phyloP scores from a whole-genome alignment of 2,329 filamentous ascomycete genomes.

The Cladorrhinum sp. region DNA sequence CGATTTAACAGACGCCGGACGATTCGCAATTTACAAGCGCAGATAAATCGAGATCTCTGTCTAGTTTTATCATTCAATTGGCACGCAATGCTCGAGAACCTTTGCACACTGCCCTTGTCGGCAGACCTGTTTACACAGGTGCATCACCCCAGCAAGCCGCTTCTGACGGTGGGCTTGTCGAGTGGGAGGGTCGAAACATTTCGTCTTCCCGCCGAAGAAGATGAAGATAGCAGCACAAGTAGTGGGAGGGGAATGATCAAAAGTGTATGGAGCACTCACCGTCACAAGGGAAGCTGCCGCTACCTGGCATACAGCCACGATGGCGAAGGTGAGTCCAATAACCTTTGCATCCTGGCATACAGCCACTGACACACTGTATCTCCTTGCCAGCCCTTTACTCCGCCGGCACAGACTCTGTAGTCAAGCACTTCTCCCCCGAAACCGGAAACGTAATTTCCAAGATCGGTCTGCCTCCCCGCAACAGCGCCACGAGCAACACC shows the following conservation, averaged over 20 bases:
- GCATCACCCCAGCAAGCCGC: constrained; percentile 77
- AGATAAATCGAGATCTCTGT: constrained; percentile 8
- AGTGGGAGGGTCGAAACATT: constrained; percentile 84
- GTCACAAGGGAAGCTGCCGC: constrained; percentile 93
- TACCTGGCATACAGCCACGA: constrained; percentile 75
- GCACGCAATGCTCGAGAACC: constrained; percentile 77
- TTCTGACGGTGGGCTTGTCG: constrained; percentile 82
- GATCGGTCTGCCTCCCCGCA: constrained; percentile 65
- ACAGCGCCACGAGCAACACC: constrained; percentile 56
- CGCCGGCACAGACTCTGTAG: constrained; percentile 55
- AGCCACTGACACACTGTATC: neutral
- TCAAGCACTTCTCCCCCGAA: constrained; percentile 53
- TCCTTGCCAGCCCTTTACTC: constrained; percentile 54
- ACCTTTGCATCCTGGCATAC: neutral
- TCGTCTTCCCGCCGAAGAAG: constrained; percentile 59
- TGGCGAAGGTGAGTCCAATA: constrained; percentile 58
- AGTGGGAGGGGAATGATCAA: constrained; percentile 74
- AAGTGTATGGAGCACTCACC: constrained; percentile 77
- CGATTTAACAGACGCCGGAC: neutral
- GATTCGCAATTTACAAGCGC: neutral
- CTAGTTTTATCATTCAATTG: neutral
- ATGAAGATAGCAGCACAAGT: constrained; percentile 45
- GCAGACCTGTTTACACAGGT: constrained; percentile 87
- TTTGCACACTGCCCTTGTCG: constrained; percentile 82
- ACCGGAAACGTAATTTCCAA: constrained; percentile 75